These are phyloP conservation scores for Xylaria sp. DNA, from an alignment of 2,329 filamentous ascomycete species.

Conservation along the genomic window DNA sequence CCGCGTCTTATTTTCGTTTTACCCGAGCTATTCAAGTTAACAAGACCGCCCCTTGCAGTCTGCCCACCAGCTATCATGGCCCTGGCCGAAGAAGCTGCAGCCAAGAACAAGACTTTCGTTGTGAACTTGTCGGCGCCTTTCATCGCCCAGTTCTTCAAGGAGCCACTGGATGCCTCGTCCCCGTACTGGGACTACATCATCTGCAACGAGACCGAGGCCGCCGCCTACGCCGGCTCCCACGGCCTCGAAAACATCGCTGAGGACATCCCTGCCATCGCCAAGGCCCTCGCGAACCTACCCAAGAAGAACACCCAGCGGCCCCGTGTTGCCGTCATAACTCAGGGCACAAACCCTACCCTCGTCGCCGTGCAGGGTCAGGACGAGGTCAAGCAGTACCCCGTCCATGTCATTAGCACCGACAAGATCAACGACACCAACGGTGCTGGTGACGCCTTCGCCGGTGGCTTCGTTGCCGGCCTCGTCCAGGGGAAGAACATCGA, in stretches of 20 bases:
- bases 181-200: slow-evolving; percentile 97
- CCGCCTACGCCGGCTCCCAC: slow-evolving; percentile 82
- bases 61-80: slow-evolving; percentile 90
- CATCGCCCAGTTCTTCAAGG: slow-evolving; percentile 98
- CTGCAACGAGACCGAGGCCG: slow-evolving; percentile 96
- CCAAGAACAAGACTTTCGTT: slow-evolving; percentile 89
- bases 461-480: slow-evolving; percentile 90
- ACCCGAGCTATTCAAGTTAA: too few relatives aligned
- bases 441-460: slow-evolving; percentile 95
- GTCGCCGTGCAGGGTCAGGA: slow-evolving; percentile 79
- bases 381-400: slow-evolving; percentile 78
- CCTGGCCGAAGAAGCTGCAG: slow-evolving; percentile 87
- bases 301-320: slow-evolving; percentile 90
- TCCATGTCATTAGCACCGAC: slow-evolving; percentile 79
- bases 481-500: slow-evolving; percentile 84
- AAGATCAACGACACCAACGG: slow-evolving; percentile 97
- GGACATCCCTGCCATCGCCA: slow-evolving; percentile 85
- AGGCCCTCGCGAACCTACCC: slow-evolving; percentile 84
- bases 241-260: slow-evolving; percentile 52
- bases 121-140: slow-evolving; percentile 95
- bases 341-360: slow-evolving; percentile 91
- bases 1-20: background rate
- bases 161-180: slow-evolving; percentile 83
- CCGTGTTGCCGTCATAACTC: slow-evolving; percentile 90
- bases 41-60: slow-evolving; percentile 59